Base-by-base conservation (phyloP, 2,329 filamentous ascomycete species). In the Pestalotiopsis sp. region DNA sequence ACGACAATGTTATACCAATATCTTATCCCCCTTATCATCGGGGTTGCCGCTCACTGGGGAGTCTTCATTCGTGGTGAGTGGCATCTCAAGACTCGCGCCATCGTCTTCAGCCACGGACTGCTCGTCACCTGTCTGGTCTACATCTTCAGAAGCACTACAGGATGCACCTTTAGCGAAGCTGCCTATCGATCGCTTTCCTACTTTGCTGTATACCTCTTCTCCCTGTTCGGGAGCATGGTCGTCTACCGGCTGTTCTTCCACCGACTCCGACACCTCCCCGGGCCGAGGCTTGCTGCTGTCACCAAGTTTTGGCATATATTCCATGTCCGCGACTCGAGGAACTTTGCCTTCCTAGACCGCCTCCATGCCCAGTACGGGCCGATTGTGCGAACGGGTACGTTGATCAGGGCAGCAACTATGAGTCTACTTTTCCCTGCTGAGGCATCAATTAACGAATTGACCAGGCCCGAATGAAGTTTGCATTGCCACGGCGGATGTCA, bases 181-280 rank as follows among this genome's bases (percentile, higher is more conserved):
- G 17, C 49, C 2, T 57, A 57, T 57, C 20, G 20, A 39, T 7
- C 38, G 38, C 38, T 39, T 3, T 39, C 38, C 38, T 39, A 7
- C 52, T 61, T 36, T 61, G 20, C 59, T 31, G 17, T 68, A 13
- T 74, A 74, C 65, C 39, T 74, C 3, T 49, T 65, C 6, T 61
- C 68, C 1, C 70, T 75, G 5, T 38, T 74, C 6, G 39, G 57
- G 9, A 83, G 81, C 69, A 81, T 83, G 20, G 27, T 76, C 7
- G 67, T 80, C n/a, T 81, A 84, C 72, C 77, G 82, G 17, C 67
- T 76, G 2, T 77, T 81, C 67, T 82, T 82, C 69, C 82, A 83
- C 66, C 79, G 78, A 3, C 73, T 83, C 12, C 75, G 72, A n/a
- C 66, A 76, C 13, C 82, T 83, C 52, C 77, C 76, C 1, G 81